phyloP scores from a whole-genome alignment of 192 early-diverging fungal genomes.

The Umbelopsis vinacea region DNA sequence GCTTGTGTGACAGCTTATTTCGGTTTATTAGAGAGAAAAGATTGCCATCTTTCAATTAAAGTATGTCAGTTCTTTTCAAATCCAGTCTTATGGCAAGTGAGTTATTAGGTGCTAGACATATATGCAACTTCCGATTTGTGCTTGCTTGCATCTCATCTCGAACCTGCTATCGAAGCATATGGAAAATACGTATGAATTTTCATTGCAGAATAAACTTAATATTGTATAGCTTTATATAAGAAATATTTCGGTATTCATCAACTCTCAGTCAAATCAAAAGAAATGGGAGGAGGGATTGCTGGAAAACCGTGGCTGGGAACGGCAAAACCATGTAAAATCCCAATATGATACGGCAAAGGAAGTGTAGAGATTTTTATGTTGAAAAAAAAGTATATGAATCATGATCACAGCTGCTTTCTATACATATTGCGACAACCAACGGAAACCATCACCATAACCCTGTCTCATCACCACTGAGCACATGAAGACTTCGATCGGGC shows the following conservation, averaged over 20 bases:
- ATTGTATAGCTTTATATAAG: not conserved
- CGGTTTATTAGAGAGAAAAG: too few relatives aligned
- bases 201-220: too few relatives aligned
- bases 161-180: too few relatives aligned
- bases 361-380: slow-evolving; percentile 5
- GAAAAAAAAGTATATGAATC: slow-evolving; percentile 2
- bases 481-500: slow-evolving; percentile 99
- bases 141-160: too few relatives aligned
- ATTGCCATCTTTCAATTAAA: too few relatives aligned
- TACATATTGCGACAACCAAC: slow-evolving; percentile 88
- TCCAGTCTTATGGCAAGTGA: too few relatives aligned
- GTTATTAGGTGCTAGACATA: too few relatives aligned
- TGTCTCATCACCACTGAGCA: slow-evolving; percentile 98
- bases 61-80: too few relatives aligned
- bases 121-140: too few relatives aligned
- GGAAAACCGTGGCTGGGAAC: not conserved
- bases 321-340: not conserved
- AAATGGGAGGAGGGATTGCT: not conserved
- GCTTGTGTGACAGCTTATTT: too few relatives aligned
- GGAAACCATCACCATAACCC: slow-evolving; percentile 98
- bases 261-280: not conserved
- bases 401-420: slow-evolving; percentile 44
- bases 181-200: too few relatives aligned
- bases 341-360: not conserved
- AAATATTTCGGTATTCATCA: not conserved